A percentile compares a stretch with the other conserved stretches of the same genome.
phyloP scores from a whole-genome alignment of 495 filamentous ascomycete species.

The Talaromyces ruber region DNA sequence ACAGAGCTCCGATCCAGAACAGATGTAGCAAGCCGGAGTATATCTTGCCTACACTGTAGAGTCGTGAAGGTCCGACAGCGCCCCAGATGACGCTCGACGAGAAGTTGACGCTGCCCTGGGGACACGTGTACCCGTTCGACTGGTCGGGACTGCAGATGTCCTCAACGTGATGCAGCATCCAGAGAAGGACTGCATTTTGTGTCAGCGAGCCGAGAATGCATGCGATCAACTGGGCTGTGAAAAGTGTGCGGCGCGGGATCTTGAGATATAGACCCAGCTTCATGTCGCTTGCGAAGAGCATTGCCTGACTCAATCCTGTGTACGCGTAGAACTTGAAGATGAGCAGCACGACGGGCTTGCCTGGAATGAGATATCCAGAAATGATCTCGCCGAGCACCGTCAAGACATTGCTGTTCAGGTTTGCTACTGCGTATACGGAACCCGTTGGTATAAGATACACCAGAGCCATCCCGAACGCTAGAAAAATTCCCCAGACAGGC shows the following conservation, averaged over 20 bases:
- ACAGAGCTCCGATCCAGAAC: constrained; percentile 13
- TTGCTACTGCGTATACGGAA: constrained; percentile 80
- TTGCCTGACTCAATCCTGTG: constrained; percentile 72
- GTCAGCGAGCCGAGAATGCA: constrained; percentile 71
- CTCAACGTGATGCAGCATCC: constrained; percentile 76
- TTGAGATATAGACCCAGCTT: constrained; percentile 94
- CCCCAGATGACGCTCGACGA: constrained; percentile 87
- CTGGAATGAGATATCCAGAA: constrained; percentile 69
- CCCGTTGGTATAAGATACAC: constrained; percentile 72
- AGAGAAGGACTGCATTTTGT: constrained; percentile 76
- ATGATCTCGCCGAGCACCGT: constrained; percentile 71
- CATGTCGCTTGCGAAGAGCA: constrained; percentile 79
- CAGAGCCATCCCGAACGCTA: constrained; percentile 64
- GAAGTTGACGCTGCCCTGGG: constrained; percentile 81
- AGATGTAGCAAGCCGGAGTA: constrained; percentile 12
- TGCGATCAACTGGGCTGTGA: constrained; percentile 72
- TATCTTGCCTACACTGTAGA: constrained; percentile 42
- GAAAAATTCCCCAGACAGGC: constrained; percentile 68
- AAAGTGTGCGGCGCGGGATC: constrained; percentile 69
- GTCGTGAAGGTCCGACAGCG: constrained; percentile 59
- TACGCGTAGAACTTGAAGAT: constrained; percentile 82
- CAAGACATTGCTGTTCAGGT: constrained; percentile 73
- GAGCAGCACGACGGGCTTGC: constrained; percentile 78
- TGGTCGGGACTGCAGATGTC: constrained; percentile 69
- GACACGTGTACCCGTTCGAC: constrained; percentile 80